Base-by-base conservation (phyloP, 306 rosid genomes). In the Castanospermum australe region DNA sequence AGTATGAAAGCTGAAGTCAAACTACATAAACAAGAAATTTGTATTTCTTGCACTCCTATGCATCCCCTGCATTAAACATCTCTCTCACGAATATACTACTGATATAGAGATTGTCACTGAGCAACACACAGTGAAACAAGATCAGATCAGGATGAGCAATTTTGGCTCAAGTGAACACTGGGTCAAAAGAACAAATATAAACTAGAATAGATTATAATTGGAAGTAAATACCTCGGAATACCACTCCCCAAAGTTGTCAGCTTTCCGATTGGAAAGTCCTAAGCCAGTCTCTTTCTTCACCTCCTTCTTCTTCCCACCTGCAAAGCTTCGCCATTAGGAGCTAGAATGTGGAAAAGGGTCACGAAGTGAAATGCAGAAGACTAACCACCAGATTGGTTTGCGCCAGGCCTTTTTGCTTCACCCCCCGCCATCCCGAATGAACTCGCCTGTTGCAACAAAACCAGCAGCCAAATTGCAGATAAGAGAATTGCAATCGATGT, bases 241-340 rank as follows among this genome's bases (percentile, higher is more conserved):
- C 98, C 98, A 96, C 71, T 96, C 98, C 75, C 98, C 97, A 21
- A 96, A 96, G 81, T 93, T 96, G 0, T 90, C 99, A 63, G 92
- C 96, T 81, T 96, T 96, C 79, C 70, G 68, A 83, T 93, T 64
- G 24, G 94, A 77, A 51, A 96, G 87, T 21, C 99, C 98, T 39
- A 96, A 83, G 1, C 98, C 96, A 12, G 99, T 96, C 68, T 96
- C 99, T 67, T 93, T 96, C 96, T 93, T 96, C 65, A 96, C 94
- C 83, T 96, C 99, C 83, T 96, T 93, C 89, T 89, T 95, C 84
- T 93, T 96, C 33, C 75, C 92, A 57, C 94, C 99, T 91, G 82
- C 4, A 57, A 77, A 73, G 64, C 12, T 6, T 72, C 39, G 3
- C 62, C 42, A 0, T 71, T 63, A 78, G 55, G 3, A 28, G 32